phyloP scores from a whole-genome alignment of 805 yeast genomes.

The Lipomyces starkeyi region DNA sequence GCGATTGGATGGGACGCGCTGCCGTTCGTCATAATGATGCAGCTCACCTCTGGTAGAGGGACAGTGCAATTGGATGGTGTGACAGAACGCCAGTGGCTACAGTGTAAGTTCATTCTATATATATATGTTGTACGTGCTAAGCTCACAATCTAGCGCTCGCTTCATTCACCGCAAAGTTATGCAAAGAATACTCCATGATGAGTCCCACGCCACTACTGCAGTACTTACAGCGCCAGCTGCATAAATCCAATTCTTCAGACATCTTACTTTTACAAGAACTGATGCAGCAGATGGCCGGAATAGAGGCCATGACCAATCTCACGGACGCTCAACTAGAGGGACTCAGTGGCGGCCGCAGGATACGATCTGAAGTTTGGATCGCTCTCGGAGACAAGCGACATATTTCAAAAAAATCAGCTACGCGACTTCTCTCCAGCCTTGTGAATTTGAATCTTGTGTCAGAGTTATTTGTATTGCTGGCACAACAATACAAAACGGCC shows the following conservation, averaged over 20 bases:
- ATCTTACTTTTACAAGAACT: conserved; percentile 71
- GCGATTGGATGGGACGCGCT: conserved; percentile 84
- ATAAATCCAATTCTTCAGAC: conserved; percentile 62
- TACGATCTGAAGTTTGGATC: conserved; percentile 59
- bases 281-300: conserved; percentile 76
- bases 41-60: conserved; percentile 71
- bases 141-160: conserved; percentile 59
- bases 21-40: conserved; percentile 70
- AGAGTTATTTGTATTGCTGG: conserved; percentile 71
- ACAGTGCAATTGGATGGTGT: conserved; percentile 79
- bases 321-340: conserved; percentile 67
- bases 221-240: conserved; percentile 67
- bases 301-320: conserved; percentile 70
- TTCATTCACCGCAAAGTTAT: conserved; percentile 74
- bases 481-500: conserved; percentile 54
- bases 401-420: conserved; percentile 55
- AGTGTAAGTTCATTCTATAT: conserved; percentile 44
- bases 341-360: conserved; percentile 66
- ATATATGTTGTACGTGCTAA: neutral
- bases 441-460: conserved; percentile 51
- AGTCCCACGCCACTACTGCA: conserved; percentile 66
- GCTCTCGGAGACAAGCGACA: conserved; percentile 58
- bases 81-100: conserved; percentile 83
- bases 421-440: conserved; percentile 56
- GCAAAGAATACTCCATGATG: conserved; percentile 61